These are phyloP conservation scores for Sugiyamaella xylanicola DNA, from an alignment of 1,139 yeast species.

Conservation along the genomic window DNA sequence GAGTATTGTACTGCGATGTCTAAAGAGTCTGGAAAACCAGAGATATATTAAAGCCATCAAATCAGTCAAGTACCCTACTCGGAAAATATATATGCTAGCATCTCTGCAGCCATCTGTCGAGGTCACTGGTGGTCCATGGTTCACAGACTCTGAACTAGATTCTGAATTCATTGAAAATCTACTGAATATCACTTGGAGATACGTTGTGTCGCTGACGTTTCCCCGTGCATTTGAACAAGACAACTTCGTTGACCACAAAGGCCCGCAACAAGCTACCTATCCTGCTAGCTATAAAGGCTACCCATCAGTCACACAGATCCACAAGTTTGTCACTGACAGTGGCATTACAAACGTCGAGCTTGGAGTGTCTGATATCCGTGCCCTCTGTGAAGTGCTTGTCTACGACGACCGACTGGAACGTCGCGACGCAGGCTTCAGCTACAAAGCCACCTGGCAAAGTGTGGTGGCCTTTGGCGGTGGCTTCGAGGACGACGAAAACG, in stretches of 20 bases:
- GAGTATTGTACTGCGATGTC: slow-evolving; percentile 82
- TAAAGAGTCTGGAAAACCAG: slow-evolving; percentile 80
- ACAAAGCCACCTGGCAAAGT: slow-evolving; percentile 57
- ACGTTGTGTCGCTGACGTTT: slow-evolving; percentile 69
- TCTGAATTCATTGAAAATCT: slow-evolving; percentile 88
- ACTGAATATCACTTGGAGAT: slow-evolving; percentile 85
- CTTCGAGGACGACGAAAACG: slow-evolving; percentile 33
- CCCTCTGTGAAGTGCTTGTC: slow-evolving; percentile 83
- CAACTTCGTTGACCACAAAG: slow-evolving; percentile 15
- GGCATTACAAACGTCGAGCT: slow-evolving; percentile 84
- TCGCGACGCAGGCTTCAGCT: slow-evolving; percentile 48
- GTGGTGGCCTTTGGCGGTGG: slow-evolving; percentile 65
- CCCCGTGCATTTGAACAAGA: slow-evolving; percentile 61
- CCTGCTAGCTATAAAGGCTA: slow-evolving; percentile 61
- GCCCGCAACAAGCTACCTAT: slow-evolving; percentile 44
- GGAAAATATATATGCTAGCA: slow-evolving; percentile 94
- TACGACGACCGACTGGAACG: slow-evolving; percentile 84
- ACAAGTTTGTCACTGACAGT: slow-evolving; percentile 71
- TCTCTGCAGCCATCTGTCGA: slow-evolving; percentile 91
- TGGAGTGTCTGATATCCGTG: slow-evolving; percentile 68
- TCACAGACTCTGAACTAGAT: slow-evolving; percentile 92
- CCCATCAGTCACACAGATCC: slow-evolving; percentile 71
- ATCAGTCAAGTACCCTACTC: slow-evolving; percentile 91
- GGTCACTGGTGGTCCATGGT: slow-evolving; percentile 99
- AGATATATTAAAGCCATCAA: slow-evolving; percentile 87